These are phyloP conservation scores for Teratosphaeriaceae sp. DNA, from an alignment of 2,329 filamentous ascomycete species.

Conservation along the genomic window DNA sequence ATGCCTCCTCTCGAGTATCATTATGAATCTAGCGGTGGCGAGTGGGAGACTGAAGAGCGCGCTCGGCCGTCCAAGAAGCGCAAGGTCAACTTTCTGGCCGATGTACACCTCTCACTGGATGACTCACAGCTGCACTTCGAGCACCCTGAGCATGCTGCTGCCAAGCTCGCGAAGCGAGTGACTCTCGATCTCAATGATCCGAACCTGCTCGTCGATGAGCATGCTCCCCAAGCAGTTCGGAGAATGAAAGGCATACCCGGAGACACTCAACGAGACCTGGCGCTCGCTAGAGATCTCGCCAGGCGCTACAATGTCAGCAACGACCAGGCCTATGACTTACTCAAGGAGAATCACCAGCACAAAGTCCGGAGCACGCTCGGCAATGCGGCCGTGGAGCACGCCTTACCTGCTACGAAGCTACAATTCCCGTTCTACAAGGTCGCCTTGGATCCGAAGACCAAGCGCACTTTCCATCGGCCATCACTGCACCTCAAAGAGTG, in stretches of 20 bases:
- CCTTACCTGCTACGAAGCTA: slow-evolving; percentile 80
- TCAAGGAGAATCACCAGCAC: slow-evolving; percentile 95
- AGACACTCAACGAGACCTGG: slow-evolving; percentile 60
- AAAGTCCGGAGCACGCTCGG: slow-evolving; percentile 91
- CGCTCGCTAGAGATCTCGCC: slow-evolving; percentile 64
- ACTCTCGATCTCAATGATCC: slow-evolving; percentile 84
- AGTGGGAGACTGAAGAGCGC: slow-evolving; percentile 30
- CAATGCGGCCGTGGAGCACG: slow-evolving; percentile 89
- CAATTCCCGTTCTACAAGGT: slow-evolving; percentile 97
- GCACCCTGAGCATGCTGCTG: slow-evolving; percentile 68
- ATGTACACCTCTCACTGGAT: slow-evolving; percentile 14
- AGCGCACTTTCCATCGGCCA: slow-evolving; percentile 80
- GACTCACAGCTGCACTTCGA: slow-evolving; percentile 53
- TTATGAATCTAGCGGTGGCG: slow-evolving; percentile 22
- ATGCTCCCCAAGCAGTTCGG: slow-evolving; percentile 60
- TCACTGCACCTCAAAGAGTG: slow-evolving; percentile 59
- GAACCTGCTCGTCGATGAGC: slow-evolving; percentile 73
- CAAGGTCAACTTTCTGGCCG: slow-evolving; percentile 40
- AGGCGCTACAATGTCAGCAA: slow-evolving; percentile 94
- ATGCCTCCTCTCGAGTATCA: slow-evolving; percentile 28
- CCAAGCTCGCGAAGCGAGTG: slow-evolving; percentile 68
- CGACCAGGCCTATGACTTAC: slow-evolving; percentile 87
- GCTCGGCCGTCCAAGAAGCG: slow-evolving; percentile 57
- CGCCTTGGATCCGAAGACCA: slow-evolving; percentile 63
- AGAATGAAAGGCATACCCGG: slow-evolving; percentile 36